Percentiles rank a stretch among this genome's conserved stretches.
Evolutionary conservation across 2,329 filamentous ascomycete genomes (phyloP).

Genomic region (Hypomyces perniciosus): DNA sequence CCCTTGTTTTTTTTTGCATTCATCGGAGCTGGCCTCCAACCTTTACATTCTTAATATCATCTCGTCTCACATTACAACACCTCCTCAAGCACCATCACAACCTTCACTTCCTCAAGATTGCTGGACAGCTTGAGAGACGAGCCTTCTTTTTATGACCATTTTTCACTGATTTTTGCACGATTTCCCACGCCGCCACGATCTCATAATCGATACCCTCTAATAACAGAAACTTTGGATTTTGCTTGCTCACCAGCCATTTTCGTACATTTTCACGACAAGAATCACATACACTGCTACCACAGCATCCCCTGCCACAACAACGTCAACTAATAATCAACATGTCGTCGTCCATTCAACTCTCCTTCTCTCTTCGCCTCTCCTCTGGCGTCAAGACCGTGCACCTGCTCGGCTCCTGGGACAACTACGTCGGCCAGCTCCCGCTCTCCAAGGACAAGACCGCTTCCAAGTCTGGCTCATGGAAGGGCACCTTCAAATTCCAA

Average conservation of each 20-base stretch:
- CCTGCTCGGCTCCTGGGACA: constrained; percentile 96
- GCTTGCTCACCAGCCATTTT: constrained; percentile 45
- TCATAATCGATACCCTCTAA: constrained; percentile 33
- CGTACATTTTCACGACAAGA: constrained; percentile 12
- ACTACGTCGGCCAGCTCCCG: constrained; percentile 89
- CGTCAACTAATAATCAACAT: constrained; percentile 47
- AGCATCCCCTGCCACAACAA: constrained; percentile 19
- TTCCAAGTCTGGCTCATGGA: constrained; percentile 86
- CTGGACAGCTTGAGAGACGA: constrained; percentile 36
- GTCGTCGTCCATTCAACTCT: constrained; percentile 90
- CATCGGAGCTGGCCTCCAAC: constrained; percentile 50
- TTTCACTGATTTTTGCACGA: constrained; percentile 19
- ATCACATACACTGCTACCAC: constrained; percentile 5
- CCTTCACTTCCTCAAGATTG: constrained; percentile 27
- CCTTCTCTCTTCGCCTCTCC: constrained; percentile 93
- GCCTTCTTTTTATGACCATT: constrained; percentile 17
- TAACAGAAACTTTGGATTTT: constrained; percentile 47
- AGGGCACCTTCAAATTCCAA: constrained; percentile 95
- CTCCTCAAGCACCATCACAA: constrained; percentile 14
- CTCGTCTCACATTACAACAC: constrained; percentile 24
- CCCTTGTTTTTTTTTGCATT: constrained; percentile 29
- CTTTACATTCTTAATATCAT: constrained; percentile 26
- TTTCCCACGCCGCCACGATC: neutral
- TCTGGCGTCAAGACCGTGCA: constrained; percentile 96
- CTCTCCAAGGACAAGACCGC: constrained; percentile 81